Conservation (phyloP, 2,329 filamentous ascomycete genomes). For the Diaporthe amygdali region DNA sequence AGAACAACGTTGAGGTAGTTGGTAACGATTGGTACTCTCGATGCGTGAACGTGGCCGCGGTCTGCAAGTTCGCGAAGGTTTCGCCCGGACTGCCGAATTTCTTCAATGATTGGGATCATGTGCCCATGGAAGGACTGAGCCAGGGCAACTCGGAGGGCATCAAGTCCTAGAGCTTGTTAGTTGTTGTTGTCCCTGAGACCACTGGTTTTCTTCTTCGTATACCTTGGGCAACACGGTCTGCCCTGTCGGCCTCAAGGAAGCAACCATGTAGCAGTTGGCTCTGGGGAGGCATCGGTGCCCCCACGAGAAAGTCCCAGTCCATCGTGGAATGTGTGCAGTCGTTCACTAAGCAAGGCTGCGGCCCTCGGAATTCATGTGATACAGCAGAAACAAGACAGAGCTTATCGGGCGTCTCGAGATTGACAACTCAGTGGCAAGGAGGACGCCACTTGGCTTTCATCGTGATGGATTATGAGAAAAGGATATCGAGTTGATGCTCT, state of each 20-base stretch:
- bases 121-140: slow-evolving; percentile 50
- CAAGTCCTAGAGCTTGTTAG: slow-evolving; percentile 41
- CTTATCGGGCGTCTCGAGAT: not conserved
- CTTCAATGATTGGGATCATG: slow-evolving; percentile 52
- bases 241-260: slow-evolving; percentile 58
- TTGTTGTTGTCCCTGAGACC: not conserved
- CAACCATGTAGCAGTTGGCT: slow-evolving; percentile 55
- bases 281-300: slow-evolving; percentile 17
- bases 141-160: slow-evolving; percentile 53
- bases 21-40: slow-evolving; percentile 55
- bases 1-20: slow-evolving; percentile 62
- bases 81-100: slow-evolving; percentile 48
- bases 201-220: not conserved
- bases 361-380: not conserved
- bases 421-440: not conserved
- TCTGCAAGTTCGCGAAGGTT: slow-evolving; percentile 61
- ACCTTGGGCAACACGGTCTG: slow-evolving; percentile 48
- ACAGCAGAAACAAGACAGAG: not conserved
- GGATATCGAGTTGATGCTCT: not conserved
- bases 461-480: not conserved
- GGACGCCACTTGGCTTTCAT: slow-evolving; percentile 7
- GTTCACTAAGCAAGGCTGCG: not conserved
- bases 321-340: not conserved
- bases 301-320: slow-evolving; percentile 18
- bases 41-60: slow-evolving; percentile 55